Percentiles rank a stretch among this genome's conserved stretches.
These are phyloP conservation scores for Leucosporidium yakuticum DNA, from an alignment of 768 basidiomycete species.

Conservation along the genomic window DNA sequence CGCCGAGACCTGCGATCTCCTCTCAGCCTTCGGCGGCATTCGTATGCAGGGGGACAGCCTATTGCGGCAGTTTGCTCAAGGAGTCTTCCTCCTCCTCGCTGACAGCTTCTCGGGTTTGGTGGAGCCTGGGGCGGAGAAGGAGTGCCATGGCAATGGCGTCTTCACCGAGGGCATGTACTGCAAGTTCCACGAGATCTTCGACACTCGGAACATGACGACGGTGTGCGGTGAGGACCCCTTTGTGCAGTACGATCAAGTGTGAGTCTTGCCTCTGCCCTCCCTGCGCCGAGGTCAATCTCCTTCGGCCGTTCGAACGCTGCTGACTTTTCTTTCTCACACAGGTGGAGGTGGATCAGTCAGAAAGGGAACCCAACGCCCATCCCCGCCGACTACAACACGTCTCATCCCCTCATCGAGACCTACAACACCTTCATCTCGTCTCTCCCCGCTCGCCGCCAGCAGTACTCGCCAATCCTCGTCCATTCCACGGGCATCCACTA, in stretches of 20 bases:
- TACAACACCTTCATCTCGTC: neutral
- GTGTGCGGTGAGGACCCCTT: neutral
- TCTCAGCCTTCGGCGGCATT: slow-evolving; percentile 9
- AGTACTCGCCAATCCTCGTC: neutral
- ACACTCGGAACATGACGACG: neutral
- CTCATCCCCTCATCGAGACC: neutral
- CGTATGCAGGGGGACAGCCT: neutral
- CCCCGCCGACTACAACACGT: neutral
- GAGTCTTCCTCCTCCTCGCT: slow-evolving; percentile 6
- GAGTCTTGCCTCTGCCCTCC: no score
- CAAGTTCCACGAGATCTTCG: neutral
- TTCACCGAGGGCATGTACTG: neutral
- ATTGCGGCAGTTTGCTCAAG: slow-evolving; percentile 12
- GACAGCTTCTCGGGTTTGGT: neutral
- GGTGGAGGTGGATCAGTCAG: neutral
- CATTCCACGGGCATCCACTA: slow-evolving; percentile 5
- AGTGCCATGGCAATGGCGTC: neutral
- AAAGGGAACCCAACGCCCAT: neutral
- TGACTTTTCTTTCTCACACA: no score
- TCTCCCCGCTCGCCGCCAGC: neutral
- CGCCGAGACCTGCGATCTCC: slow-evolving; percentile 18
- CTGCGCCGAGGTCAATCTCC: neutral
- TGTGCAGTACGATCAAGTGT: slow-evolving; percentile 6
- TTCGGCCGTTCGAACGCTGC: neutral
- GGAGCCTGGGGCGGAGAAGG: neutral